A percentile compares a stretch with the other conserved stretches of the same genome.
Conservation (phyloP, 2,329 filamentous ascomycete species). For the Epichloe sylvatica region DNA sequence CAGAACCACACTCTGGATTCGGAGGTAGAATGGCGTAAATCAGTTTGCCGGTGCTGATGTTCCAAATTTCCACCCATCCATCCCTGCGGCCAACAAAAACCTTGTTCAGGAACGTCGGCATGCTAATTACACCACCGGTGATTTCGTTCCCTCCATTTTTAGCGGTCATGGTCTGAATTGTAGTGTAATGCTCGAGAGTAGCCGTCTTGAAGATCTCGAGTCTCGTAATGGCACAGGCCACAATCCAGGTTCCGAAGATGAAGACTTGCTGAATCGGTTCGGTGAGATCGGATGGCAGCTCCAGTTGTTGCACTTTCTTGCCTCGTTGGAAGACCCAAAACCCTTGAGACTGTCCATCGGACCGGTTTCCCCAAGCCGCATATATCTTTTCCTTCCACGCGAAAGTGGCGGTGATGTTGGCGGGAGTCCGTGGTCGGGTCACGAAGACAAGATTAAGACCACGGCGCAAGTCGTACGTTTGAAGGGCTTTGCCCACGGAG, state of each 20-base stretch:
- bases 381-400: constrained; percentile 81
- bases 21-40: constrained; percentile 81
- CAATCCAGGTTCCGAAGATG: constrained; percentile 81
- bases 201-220: constrained; percentile 82
- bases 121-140: constrained; percentile 65
- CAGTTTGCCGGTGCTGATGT: constrained; percentile 79
- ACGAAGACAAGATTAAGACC: constrained; percentile 90
- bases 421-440: constrained; percentile 77
- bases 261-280: constrained; percentile 66
- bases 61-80: constrained; percentile 93
- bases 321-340: constrained; percentile 89
- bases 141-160: constrained; percentile 51
- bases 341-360: constrained; percentile 42
- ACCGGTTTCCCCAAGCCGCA: constrained; percentile 69
- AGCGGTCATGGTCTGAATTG: constrained; percentile 48
- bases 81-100: constrained; percentile 78
- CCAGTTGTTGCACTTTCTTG: constrained; percentile 65
- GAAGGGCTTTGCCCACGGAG: constrained; percentile 74
- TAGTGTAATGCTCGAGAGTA: constrained; percentile 81
- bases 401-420: constrained; percentile 69
- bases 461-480: constrained; percentile 87
- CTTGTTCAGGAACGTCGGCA: constrained; percentile 95
- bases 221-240: constrained; percentile 60
- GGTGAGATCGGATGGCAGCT: constrained; percentile 48
- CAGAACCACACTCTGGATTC: constrained; percentile 55